These are phyloP conservation scores for Entonaema liquescens DNA, from an alignment of 495 filamentous ascomycete genomes.

Conservation along the genomic window DNA sequence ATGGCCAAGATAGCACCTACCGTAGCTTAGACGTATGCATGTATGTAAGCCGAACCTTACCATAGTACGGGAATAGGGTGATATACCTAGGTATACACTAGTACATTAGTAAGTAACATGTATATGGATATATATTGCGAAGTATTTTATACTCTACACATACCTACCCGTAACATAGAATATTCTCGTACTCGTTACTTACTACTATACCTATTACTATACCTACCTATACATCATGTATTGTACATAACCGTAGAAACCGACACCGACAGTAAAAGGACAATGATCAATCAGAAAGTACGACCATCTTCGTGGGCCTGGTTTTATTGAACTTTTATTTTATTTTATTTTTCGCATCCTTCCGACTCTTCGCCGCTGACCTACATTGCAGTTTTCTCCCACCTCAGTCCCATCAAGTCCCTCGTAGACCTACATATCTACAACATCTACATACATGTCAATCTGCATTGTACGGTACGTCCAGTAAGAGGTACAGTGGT, in stretches of 20 bases:
- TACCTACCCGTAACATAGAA: not conserved
- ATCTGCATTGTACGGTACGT: constrained; percentile 11
- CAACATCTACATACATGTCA: constrained; percentile 13
- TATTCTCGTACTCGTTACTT: not conserved
- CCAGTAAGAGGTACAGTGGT: constrained; percentile 18
- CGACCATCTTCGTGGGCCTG: not conserved
- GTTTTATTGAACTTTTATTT: constrained; percentile 1
- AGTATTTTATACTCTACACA: not conserved
- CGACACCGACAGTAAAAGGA: not conserved
- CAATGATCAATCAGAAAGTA: not conserved
- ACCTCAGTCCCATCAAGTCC: too few relatives aligned
- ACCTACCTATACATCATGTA: not conserved
- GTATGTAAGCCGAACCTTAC: constrained; percentile 39
- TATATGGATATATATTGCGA: not conserved
- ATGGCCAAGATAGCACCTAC: constrained; percentile 2
- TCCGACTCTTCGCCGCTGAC: constrained; percentile 36
- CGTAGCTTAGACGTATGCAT: constrained; percentile 10
- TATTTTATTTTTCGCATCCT: constrained; percentile 16
- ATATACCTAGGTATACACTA: not conserved
- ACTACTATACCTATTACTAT: too few relatives aligned
- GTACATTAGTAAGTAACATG: not conserved
- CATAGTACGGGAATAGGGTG: not conserved
- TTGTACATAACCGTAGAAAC: not conserved
- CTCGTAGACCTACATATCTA: constrained; percentile 29
- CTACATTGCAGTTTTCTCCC: constrained; percentile 31